phyloP scores from a whole-genome alignment of 805 yeast species.

The Brettanomyces custersianus region DNA sequence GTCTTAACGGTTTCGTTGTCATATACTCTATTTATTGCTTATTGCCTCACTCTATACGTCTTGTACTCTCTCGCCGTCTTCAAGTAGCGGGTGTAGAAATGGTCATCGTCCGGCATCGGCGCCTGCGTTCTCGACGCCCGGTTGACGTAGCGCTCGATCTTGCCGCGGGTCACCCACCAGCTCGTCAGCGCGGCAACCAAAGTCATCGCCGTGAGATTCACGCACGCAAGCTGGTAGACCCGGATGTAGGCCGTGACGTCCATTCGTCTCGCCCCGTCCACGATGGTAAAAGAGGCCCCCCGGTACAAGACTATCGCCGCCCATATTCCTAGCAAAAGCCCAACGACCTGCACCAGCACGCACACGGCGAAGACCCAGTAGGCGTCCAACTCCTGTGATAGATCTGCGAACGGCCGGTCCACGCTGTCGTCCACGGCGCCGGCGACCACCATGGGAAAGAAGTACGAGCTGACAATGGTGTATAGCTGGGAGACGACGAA shows the following conservation, averaged over 20 bases:
- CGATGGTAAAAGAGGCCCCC: conserved; percentile 8
- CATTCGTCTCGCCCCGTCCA: conserved; percentile 8
- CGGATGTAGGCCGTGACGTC: conserved; percentile 15
- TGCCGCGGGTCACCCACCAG: conserved; percentile 16
- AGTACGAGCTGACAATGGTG: conserved; percentile 19
- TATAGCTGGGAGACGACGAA: conserved; percentile 16
- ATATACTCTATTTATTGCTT: too few relatives aligned
- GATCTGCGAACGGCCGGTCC: conserved; percentile 16
- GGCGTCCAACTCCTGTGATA: conserved; percentile 15
- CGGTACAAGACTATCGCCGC: conserved; percentile 13
- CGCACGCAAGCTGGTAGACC: conserved; percentile 17
- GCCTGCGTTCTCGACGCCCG: conserved; percentile 15
- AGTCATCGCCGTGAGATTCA: conserved; percentile 13
- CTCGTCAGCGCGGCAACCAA: conserved; percentile 15
- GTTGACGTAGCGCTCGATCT: conserved; percentile 19
- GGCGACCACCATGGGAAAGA: conserved; percentile 18
- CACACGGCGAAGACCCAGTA: conserved; percentile 15
- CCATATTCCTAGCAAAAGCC: conserved; percentile 14
- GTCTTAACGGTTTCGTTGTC: not conserved
- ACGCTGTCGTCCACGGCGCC: conserved; percentile 17
- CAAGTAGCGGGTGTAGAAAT: conserved; percentile 14
- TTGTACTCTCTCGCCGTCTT: conserved; percentile 9
- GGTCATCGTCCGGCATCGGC: conserved; percentile 7
- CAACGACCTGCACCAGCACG: conserved; percentile 12
- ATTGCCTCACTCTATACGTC: not conserved